phyloP scores from a whole-genome alignment of 1,284 basidiomycete species.

The Termitomyces sp. region DNA sequence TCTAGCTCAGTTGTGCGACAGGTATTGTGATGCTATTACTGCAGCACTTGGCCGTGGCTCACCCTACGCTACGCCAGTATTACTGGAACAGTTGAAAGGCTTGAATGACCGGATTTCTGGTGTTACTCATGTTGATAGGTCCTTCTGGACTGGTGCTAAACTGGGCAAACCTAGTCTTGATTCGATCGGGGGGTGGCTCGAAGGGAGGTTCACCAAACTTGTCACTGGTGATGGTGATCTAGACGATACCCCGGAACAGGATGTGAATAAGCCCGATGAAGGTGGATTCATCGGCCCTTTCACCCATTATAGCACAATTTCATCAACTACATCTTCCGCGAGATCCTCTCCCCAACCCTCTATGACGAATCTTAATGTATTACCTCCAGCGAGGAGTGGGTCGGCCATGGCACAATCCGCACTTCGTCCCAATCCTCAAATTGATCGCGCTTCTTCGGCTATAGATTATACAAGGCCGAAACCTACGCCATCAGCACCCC shows the following conservation, averaged over 20 bases:
- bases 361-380: conserved; percentile 38
- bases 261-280: conserved; percentile 36
- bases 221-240: conserved; percentile 84
- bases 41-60: conserved; percentile 61
- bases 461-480: conserved; percentile 62
- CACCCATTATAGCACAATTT: conserved; percentile 91
- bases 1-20: conserved; percentile 25
- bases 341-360: conserved; percentile 69
- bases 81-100: conserved; percentile 77
- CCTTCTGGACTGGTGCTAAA: conserved; percentile 80
- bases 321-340: conserved; percentile 69
- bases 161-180: conserved; percentile 87
- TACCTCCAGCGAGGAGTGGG: conserved; percentile 51
- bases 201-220: conserved; percentile 93
- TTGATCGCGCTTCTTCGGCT: conserved; percentile 71
- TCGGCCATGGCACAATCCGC: conserved; percentile 60
- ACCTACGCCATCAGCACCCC: conserved; percentile 39
- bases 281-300: conserved; percentile 75
- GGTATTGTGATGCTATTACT: conserved; percentile 93
- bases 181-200: conserved; percentile 89
- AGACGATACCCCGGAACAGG: conserved; percentile 33
- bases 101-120: conserved; percentile 81
- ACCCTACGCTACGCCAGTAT: conserved; percentile 60
- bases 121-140: conserved; percentile 66
- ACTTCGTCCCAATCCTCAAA: conserved; percentile 39